A percentile compares a stretch with the other conserved stretches of the same genome.
These are phyloP conservation scores for Sporothrix euskadiensis DNA, from an alignment of 2,329 filamentous ascomycete species.

Conservation along the genomic window DNA sequence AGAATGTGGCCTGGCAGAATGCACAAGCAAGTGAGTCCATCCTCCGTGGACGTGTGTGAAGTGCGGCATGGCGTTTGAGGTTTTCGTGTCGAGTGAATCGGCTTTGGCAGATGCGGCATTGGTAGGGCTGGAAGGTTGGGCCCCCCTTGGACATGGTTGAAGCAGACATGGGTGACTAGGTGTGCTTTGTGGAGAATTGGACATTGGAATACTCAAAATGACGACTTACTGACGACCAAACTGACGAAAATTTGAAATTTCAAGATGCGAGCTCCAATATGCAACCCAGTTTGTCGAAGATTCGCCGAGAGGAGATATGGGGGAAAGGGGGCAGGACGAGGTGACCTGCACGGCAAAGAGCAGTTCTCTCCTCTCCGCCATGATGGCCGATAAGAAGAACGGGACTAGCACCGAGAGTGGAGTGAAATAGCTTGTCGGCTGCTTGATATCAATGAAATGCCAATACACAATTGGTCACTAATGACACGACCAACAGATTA, in stretches of 20 bases:
- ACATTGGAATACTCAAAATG: not conserved
- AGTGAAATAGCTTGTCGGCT: not conserved
- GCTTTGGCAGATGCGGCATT: conserved; percentile 43
- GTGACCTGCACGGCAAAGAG: not conserved
- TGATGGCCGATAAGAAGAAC: not conserved
- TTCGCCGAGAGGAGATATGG: not conserved
- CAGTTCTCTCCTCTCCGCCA: not conserved
- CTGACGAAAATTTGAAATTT: too few species aligned
- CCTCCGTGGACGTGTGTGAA: conserved; percentile 41
- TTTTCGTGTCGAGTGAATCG: conserved; percentile 46
- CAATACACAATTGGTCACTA: not conserved
- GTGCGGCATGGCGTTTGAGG: conserved; percentile 45
- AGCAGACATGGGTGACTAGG: conserved; percentile 13
- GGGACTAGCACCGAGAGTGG: not conserved
- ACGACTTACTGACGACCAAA: too few species aligned
- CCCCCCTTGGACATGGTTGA: not conserved
- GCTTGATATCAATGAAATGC: not conserved
- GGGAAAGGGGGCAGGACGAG: not conserved
- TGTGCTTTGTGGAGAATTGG: not conserved
- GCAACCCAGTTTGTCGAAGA: not conserved
- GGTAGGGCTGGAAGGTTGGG: conserved; percentile 41
- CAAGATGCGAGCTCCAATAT: not conserved
- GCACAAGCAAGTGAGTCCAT: conserved; percentile 41
- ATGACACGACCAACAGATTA: not conserved
- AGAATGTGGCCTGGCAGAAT: conserved; percentile 45